Base-by-base conservation (phyloP, 225 moss, liverwort and hornwort species). In the Antitrichia curtipendula region DNA sequence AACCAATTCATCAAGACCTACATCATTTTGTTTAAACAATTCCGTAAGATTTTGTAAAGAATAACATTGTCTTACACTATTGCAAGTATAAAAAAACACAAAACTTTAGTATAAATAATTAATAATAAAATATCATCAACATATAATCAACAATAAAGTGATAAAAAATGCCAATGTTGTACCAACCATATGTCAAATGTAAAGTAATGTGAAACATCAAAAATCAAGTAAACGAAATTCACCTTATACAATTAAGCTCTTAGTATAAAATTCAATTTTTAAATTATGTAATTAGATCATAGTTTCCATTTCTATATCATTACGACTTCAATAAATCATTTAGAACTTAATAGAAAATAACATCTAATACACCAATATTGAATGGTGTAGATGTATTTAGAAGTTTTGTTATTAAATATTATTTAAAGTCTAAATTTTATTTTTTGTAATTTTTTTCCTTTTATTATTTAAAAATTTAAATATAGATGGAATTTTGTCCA, bases 1-100 rank as follows among this genome's bases (percentile, higher is more conserved):
- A 41, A 95, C 92, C 81, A 96, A 80, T 21, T 88, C 83, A 71
- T 91, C 81, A 22, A 92, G 87, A 16, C 92, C 89, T 61, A 95
- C 64, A 31, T 94, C 91, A 82, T 94, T 91, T 53, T 90, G 77
- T 23, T 89, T 90, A 61, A 96, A 75, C 50, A 96, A 86, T 57
- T 97, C 90, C 7, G 61, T 84, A 47, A 95, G 86, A 81, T 92
- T 90, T 87, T 95, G 94, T 60, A 89, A 62, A 7, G 86, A 69
- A 85, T 85, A 90, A 38, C 78, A 81, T 72, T 10, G 78, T 82
- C 62, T 86, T 58, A 91, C 31, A 59, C 91, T 89, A n/a, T 41
- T 81, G 16, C 17, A 77, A 84, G 6, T 74, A 2, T 12, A 7
- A 36, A 78, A 70, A 14, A 70, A 41, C 5, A 20, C 13, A n/a